Conservation (phyloP, 2,329 filamentous ascomycete species). For the Monilinia vaccinii-corymbosi region DNA sequence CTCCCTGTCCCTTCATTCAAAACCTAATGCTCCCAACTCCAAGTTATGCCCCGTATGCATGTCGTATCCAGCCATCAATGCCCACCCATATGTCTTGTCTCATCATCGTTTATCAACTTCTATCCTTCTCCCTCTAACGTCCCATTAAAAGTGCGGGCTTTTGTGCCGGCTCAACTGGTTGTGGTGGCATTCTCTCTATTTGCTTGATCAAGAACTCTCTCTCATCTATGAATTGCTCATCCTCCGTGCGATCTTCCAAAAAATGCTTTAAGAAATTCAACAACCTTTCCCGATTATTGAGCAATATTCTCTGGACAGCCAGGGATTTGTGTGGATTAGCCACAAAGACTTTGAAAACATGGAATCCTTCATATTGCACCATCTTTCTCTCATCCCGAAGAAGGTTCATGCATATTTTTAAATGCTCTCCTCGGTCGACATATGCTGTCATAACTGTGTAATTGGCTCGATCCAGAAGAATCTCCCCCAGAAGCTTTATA, state of each 20-base stretch:
- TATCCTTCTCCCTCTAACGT: constrained; percentile 13
- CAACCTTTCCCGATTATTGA: constrained; percentile 91
- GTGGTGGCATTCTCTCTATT: constrained; percentile 61
- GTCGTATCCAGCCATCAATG: constrained; percentile 9
- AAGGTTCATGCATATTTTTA: constrained; percentile 98
- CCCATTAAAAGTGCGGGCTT: constrained; percentile 29
- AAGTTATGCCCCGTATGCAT: constrained; percentile 6
- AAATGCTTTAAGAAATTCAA: constrained; percentile 85
- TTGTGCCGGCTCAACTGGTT: constrained; percentile 38
- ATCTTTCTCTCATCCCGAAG: constrained; percentile 93
- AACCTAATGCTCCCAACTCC: constrained; percentile 11
- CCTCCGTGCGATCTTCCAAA: constrained; percentile 87
- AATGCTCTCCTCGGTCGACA: constrained; percentile 86
- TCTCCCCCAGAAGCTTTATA: constrained; percentile 93
- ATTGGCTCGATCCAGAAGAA: constrained; percentile 87
- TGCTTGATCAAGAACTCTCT: constrained; percentile 95
- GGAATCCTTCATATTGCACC: constrained; percentile 98
- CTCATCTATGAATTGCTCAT: constrained; percentile 98
- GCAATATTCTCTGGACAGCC: constrained; percentile 86
- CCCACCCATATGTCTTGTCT: constrained; percentile 6
- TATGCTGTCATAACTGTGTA: constrained; percentile 98
- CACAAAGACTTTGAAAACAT: constrained; percentile 99
- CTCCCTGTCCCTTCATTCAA: constrained; percentile 4
- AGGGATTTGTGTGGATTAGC: constrained; percentile 98
- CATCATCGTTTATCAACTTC: constrained; percentile 11